Conservation (phyloP, 305 asterid genomes). For the Rubia balearica region DNA sequence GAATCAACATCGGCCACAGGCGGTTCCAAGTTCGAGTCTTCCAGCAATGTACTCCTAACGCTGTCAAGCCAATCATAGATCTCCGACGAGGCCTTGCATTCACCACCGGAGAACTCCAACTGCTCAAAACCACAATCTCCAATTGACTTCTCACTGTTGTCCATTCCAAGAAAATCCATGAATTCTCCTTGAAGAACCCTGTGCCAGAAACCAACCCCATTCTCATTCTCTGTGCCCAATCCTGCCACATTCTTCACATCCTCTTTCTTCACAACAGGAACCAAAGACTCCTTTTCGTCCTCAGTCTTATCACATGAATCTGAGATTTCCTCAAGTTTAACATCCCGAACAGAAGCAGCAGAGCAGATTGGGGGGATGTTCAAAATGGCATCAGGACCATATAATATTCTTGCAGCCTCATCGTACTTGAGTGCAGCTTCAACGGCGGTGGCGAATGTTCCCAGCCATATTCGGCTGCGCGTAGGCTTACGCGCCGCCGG, state of each 20-base stretch:
- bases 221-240: background rate
- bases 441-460: slow-evolving; percentile 19
- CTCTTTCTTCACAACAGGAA: background rate
- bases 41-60: slow-evolving; percentile 12
- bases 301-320: background rate
- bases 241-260: background rate
- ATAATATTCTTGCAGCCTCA: slow-evolving; percentile 24
- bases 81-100: background rate
- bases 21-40: slow-evolving; percentile 16
- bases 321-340: background rate
- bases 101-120: background rate
- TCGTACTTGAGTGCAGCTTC: slow-evolving; percentile 31
- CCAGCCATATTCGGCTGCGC: slow-evolving; percentile 26
- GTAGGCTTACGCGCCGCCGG: slow-evolving; percentile 9
- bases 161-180: background rate
- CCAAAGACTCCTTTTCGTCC: background rate
- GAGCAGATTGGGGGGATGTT: slow-evolving; percentile 21
- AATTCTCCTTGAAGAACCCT: slow-evolving; percentile 3
- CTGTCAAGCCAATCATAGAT: slow-evolving; percentile 10
- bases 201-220: slow-evolving; percentile 5
- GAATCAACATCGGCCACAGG: background rate
- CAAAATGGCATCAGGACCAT: slow-evolving; percentile 22
- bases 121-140: slow-evolving; percentile 2
- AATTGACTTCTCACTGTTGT: background rate
- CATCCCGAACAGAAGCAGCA: background rate